Percentiles rank a stretch among this genome's conserved stretches.
These are phyloP conservation scores for Drechslerella coelobrocha DNA, from an alignment of 2,329 filamentous ascomycete species.

Conservation along the genomic window DNA sequence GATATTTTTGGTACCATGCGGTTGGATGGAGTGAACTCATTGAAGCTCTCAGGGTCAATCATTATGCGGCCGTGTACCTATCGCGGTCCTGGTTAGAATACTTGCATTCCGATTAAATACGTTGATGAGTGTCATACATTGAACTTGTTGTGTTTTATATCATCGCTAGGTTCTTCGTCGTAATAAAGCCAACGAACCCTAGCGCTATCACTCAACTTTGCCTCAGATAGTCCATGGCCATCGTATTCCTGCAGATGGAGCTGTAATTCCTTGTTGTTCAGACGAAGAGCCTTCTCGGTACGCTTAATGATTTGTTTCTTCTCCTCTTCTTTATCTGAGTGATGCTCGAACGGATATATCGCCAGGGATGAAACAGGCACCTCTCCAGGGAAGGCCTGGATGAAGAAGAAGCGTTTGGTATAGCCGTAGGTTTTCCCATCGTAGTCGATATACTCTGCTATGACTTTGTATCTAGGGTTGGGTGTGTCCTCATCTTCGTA, in stretches of 20 bases:
- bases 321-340: neutral
- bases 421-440: neutral
- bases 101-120: neutral
- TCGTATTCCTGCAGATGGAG: no score
- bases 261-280: no score
- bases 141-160: neutral
- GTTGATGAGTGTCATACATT: neutral
- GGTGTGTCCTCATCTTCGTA: no score
- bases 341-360: neutral
- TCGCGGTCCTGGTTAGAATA: neutral
- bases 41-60: neutral
- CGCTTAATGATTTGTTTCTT: neutral
- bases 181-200: neutral
- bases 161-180: neutral
- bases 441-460: constrained; percentile 1
- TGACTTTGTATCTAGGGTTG: no score
- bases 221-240: no score
- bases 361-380: neutral
- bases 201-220: no score
- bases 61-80: constrained; percentile 1
- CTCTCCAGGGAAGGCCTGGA: neutral
- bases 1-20: neutral
- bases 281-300: neutral
- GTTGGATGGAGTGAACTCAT: neutral
- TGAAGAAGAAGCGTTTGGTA: neutral